These are phyloP conservation scores for Volvox reticuliferus DNA, from an alignment of 139 green algal genomes.

Conservation along the genomic window DNA sequence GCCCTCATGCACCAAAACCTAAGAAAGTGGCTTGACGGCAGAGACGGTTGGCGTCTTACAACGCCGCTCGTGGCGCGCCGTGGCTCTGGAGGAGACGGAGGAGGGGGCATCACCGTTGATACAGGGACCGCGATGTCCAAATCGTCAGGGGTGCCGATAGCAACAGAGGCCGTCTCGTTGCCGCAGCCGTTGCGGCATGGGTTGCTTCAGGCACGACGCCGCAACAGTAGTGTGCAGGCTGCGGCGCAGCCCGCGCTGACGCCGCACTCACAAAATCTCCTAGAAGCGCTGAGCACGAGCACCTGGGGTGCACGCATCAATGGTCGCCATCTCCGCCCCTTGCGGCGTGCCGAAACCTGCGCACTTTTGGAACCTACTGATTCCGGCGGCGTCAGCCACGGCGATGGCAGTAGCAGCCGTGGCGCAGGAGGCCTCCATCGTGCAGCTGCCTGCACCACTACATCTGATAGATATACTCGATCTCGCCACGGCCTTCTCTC, in stretches of 20 bases:
- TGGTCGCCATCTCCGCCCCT: not conserved
- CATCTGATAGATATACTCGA: no score
- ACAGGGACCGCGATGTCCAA: not conserved
- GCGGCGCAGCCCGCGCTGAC: not conserved
- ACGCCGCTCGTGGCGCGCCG: not conserved
- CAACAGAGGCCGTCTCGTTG: no score
- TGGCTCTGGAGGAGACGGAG: not conserved
- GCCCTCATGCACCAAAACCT: not conserved
- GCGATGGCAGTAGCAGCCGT: not conserved
- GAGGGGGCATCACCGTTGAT: no score
- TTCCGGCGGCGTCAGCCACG: not conserved
- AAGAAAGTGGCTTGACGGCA: not conserved
- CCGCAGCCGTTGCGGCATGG: not conserved
- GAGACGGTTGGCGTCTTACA: not conserved
- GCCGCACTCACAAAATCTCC: not conserved
- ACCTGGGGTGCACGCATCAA: conserved; percentile 1
- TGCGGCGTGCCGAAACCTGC: not conserved
- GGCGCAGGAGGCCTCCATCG: not conserved
- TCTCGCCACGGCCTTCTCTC: no score
- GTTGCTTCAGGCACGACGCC: not conserved
- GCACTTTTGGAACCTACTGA: not conserved
- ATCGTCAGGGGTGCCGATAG: not conserved
- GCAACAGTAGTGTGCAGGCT: not conserved
- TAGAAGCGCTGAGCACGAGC: conserved; percentile 5
- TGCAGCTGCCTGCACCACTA: not conserved